Evolutionary conservation across 2,329 filamentous ascomycete genomes (phyloP).

Genomic region (Fusarium oxysporum): DNA sequence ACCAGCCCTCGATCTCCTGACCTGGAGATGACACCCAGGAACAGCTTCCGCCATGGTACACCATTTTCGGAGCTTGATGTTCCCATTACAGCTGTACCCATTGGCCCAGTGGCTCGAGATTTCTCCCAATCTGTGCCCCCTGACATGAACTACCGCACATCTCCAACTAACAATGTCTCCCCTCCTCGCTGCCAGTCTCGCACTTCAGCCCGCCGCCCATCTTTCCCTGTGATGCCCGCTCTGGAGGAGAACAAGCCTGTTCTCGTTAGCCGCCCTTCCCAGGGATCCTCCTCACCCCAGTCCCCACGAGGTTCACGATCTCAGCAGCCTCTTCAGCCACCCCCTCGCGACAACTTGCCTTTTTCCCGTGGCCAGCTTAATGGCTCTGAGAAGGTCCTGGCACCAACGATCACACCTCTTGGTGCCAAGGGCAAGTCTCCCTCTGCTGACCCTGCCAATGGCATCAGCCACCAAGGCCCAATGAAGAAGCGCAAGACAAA

Average conservation of each 20-base stretch:
- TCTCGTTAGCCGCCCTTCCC: constrained; percentile 48
- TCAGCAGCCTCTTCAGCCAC: constrained; percentile 60
- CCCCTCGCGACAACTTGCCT: constrained; percentile 66
- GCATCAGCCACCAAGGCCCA: constrained; percentile 80
- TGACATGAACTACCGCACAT: constrained; percentile 82
- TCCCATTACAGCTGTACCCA: constrained; percentile 78
- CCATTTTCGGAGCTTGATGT: constrained; percentile 93
- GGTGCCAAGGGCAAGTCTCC: constrained; percentile 45
- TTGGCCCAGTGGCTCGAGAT: constrained; percentile 81
- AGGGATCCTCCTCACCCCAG: constrained; percentile 49
- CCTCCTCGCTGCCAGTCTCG: constrained; percentile 64
- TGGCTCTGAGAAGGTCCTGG: constrained; percentile 60
- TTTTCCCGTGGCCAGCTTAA: constrained; percentile 64
- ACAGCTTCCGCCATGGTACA: constrained; percentile 81
- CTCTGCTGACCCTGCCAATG: constrained; percentile 55
- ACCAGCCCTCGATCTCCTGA: constrained; percentile 65
- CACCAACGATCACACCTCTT: constrained; percentile 51
- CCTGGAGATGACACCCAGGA: constrained; percentile 63
- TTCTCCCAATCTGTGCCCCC: constrained; percentile 92
- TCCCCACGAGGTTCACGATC: constrained; percentile 52
- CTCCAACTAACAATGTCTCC: constrained; percentile 50
- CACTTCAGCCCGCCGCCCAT: constrained; percentile 72
- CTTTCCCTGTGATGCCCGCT: constrained; percentile 75
- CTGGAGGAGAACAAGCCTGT: constrained; percentile 72
- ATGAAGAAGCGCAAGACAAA: constrained; percentile 95